Conservation (phyloP, 148 eudicot genomes). For the Simmondsia chinensis region DNA sequence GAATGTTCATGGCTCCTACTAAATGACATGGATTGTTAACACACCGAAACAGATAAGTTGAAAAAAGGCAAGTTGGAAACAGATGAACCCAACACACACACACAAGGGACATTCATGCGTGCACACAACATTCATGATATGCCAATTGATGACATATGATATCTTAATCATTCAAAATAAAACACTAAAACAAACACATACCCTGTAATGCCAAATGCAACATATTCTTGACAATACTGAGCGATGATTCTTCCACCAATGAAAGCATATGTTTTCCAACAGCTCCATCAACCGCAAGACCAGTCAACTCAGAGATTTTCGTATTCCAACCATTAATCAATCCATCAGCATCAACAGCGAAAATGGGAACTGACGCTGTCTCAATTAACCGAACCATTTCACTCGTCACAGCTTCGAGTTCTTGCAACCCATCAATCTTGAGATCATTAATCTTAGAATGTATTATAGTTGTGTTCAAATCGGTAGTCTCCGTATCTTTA, state of each 20-base stretch:
- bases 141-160: no score
- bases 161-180: background rate
- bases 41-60: no score
- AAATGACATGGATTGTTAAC: no score
- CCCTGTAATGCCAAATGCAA: slow-evolving; percentile 65
- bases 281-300: slow-evolving; percentile 57
- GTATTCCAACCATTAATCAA: slow-evolving; percentile 85
- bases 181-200: slow-evolving; percentile 16
- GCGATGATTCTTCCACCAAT: slow-evolving; percentile 69
- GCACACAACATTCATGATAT: no score
- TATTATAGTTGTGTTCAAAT: slow-evolving; percentile 30
- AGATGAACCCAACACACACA: no score
- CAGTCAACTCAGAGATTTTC: slow-evolving; percentile 73
- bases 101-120: no score
- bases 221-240: slow-evolving; percentile 56
- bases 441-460: slow-evolving; percentile 58
- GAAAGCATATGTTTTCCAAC: slow-evolving; percentile 58
- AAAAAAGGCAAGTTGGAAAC: no score
- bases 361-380: slow-evolving; percentile 85
- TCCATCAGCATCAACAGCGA: slow-evolving; percentile 83
- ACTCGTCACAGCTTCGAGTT: slow-evolving; percentile 71
- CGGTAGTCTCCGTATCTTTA: slow-evolving; percentile 37
- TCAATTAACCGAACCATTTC: slow-evolving; percentile 98
- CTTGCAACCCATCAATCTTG: slow-evolving; percentile 57
- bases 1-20: no score